These are phyloP conservation scores for Austroboletus novae-zelandiae DNA, from an alignment of 1,284 basidiomycete species.

Conservation along the genomic window DNA sequence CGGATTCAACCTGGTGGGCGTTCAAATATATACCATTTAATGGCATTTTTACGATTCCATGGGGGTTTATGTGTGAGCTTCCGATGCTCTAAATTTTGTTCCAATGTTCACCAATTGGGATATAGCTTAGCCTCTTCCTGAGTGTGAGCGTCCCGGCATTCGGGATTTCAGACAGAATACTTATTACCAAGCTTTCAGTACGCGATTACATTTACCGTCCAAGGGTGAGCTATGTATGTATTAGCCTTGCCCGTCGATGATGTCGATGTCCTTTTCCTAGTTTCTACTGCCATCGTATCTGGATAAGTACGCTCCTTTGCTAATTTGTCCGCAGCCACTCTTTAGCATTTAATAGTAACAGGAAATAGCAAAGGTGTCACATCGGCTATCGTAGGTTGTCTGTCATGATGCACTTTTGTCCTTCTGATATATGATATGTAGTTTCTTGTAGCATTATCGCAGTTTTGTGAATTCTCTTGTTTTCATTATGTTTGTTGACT, in stretches of 20 bases:
- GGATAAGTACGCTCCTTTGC: slow-evolving; percentile 11
- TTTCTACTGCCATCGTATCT: slow-evolving; percentile 16
- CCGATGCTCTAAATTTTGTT: background rate
- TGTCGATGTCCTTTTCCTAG: background rate
- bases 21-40: background rate
- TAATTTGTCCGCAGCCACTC: too few relatives aligned
- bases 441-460: background rate
- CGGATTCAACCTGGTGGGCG: slow-evolving; percentile 7
- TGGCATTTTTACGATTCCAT: background rate
- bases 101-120: background rate
- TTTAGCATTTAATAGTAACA: slow-evolving; percentile 2
- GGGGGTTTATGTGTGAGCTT: slow-evolving; percentile 12
- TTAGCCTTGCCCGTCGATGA: background rate
- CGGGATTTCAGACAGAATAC: background rate
- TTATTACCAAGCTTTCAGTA: slow-evolving; percentile 3
- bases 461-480: slow-evolving; percentile 3
- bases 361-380: background rate
- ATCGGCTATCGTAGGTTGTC: background rate
- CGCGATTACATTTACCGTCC: slow-evolving; percentile 6
- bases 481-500: background rate
- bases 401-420: background rate
- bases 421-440: background rate
- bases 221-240: too few relatives aligned
- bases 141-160: slow-evolving; percentile 1
- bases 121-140: background rate